Evolutionary conservation across 2,329 filamentous ascomycete species (phyloP), one percentile per base, ranked within the genome.

Genomic region (Penicillium sp.): DNA sequence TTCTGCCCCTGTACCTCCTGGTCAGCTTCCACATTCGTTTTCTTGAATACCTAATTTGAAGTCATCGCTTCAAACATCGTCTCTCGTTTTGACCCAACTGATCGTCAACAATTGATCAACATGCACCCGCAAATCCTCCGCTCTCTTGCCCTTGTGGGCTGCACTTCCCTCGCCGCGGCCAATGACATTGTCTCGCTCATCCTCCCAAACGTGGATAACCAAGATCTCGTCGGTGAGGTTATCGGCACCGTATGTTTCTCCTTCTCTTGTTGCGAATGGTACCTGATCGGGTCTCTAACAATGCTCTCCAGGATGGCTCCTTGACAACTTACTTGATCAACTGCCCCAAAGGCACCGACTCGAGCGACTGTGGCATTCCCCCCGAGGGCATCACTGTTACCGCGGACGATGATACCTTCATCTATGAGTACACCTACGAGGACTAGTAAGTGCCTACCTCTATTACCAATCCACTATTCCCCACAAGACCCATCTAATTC

Each of bases 101-200:
- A 56, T 55, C 58, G 26, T 38, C 48, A 47, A 41, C 49, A 49
- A 58, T 17, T 53, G 55, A 58, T 54, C 61, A 64, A 49, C 45
- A 67, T 66, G 65, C 65, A 62, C 51, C n/a, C 61, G 19, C 61
- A 64, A 59, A 56, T 56, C 50, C 31, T 62, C 63, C 56, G 66
- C 60, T 61, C 70, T 59, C 35, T 71, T 53, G 69, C 69, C 59
- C 59, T 74, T 53, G 58, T 74, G 64, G 66, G 71, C 46, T 64
- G 67, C 61, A 66, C 66, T 49, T 67, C 70, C 45, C 63, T 71
- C 30, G 71, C 61, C 29, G 58, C 57, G 23, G 66, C 66, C 50
- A 60, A 61, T 56, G 64, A 67, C 23, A 30, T 66, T 21, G 57
- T 67, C 47, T 60, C 62, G 13, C 45, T 66, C 35, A 41, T 66